Conservation (phyloP, 345 rosid genomes). For the Corchorus olitorius region DNA sequence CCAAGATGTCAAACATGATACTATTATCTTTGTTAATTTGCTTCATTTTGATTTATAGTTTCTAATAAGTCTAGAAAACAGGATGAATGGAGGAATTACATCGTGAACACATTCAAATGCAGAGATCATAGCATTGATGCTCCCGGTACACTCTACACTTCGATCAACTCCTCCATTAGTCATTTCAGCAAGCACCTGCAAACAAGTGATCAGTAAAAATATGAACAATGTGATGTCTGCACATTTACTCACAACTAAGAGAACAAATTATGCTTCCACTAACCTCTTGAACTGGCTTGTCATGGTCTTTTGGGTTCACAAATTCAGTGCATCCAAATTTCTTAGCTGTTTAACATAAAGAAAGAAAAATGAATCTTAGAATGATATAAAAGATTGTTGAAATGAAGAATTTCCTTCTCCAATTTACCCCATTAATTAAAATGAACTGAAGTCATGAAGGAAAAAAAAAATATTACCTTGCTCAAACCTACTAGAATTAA, state of each 20-base stretch:
- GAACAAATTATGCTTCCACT: neutral
- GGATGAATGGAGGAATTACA: conserved; percentile 21
- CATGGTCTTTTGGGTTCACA: conserved; percentile 44
- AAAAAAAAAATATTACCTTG: conserved; percentile 11
- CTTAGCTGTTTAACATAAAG: conserved; percentile 34
- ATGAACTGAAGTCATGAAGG: neutral
- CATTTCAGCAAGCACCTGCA: conserved; percentile 44
- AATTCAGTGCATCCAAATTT: conserved; percentile 49
- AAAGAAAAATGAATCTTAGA: neutral
- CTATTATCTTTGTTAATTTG: neutral
- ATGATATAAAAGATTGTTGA: neutral
- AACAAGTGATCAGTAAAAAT: neutral
- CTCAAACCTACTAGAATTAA: conserved; percentile 32
- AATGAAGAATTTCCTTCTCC: neutral
- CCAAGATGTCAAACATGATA: neutral
- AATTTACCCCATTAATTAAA: neutral
- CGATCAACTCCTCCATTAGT: conserved; percentile 48
- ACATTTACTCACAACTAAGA: too few relatives aligned
- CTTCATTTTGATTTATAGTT: neutral
- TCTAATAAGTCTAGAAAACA: neutral
- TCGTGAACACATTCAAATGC: conserved; percentile 58
- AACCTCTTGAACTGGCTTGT: conserved; percentile 51
- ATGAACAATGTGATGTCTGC: too few relatives aligned
- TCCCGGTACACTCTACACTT: conserved; percentile 47
- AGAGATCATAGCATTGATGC: conserved; percentile 44